These are phyloP conservation scores for Thelephora aurantiotincta DNA, from an alignment of 768 basidiomycete species.

Conservation along the genomic window DNA sequence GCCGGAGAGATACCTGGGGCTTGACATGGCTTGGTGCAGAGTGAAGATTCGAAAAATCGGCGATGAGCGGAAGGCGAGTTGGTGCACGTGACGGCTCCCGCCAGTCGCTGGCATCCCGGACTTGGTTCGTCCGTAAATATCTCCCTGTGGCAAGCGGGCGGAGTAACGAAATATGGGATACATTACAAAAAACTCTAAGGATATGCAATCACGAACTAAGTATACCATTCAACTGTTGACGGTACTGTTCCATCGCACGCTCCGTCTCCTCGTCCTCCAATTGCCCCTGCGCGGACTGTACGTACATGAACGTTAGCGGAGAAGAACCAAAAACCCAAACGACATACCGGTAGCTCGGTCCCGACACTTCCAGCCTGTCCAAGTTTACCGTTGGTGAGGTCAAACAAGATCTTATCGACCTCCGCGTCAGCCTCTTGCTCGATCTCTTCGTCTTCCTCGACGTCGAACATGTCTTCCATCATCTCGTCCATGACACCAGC, in stretches of 20 bases:
- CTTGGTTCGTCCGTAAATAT: slow-evolving; percentile 2
- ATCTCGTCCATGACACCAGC: slow-evolving; percentile 98
- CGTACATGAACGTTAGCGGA: background rate
- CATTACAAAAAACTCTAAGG: background rate
- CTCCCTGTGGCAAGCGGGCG: too few species aligned
- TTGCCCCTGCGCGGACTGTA: slow-evolving; percentile 43
- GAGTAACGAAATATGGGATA: background rate
- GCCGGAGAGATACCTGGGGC: slow-evolving; percentile 39
- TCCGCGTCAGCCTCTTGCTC: slow-evolving; percentile 96
- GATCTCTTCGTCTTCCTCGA: slow-evolving; percentile 89
- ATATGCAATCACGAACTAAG: slow-evolving; percentile 35
- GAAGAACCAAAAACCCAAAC: background rate
- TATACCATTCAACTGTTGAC: slow-evolving; percentile 77
- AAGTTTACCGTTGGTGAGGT: slow-evolving; percentile 92
- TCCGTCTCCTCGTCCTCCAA: slow-evolving; percentile 74
- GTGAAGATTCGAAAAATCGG: slow-evolving; percentile 11
- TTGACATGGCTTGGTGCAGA: slow-evolving; percentile 35
- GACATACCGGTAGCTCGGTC: slow-evolving; percentile 62
- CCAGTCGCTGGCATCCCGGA: slow-evolving; percentile 1
- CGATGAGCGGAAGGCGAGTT: slow-evolving; percentile 1
- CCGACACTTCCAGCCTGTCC: slow-evolving; percentile 68
- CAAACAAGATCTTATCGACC: slow-evolving; percentile 91
- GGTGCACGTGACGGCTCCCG: slow-evolving; percentile 8
- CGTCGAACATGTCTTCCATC: slow-evolving; percentile 84
- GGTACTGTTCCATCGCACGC: slow-evolving; percentile 81